Conservation (phyloP, 2,329 filamentous ascomycete species). For the Trichoderma afroharzianum region DNA sequence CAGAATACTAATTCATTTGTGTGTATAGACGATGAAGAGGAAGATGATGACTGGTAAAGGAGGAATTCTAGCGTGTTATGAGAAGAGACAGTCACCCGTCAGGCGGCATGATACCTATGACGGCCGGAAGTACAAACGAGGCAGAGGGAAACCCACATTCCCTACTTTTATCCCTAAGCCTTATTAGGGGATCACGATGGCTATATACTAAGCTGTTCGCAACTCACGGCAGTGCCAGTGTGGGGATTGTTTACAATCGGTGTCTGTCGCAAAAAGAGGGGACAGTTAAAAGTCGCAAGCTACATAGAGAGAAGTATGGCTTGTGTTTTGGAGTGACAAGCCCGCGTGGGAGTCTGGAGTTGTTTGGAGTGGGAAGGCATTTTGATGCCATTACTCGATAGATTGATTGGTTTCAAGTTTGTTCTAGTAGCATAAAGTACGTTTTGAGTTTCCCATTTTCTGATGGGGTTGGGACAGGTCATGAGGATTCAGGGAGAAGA, state of each 20-base stretch:
- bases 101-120: background rate
- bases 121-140: background rate
- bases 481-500: background rate
- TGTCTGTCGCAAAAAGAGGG: background rate
- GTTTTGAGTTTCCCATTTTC: background rate
- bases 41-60: slow-evolving; percentile 70
- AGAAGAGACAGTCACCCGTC: background rate
- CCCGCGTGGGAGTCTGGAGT: slow-evolving; percentile 6
- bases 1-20: background rate
- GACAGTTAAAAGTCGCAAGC: background rate
- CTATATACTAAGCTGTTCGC: background rate
- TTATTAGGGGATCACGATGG: background rate
- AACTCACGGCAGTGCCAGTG: background rate
- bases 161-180: background rate
- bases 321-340: background rate
- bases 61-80: background rate
- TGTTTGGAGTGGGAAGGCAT: background rate
- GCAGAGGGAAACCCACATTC: background rate
- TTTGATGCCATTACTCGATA: slow-evolving; percentile 3
- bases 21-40: slow-evolving; percentile 65
- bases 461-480: background rate
- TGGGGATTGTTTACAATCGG: background rate
- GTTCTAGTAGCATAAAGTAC: slow-evolving; percentile 2
- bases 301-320: background rate
- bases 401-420: background rate